Base-by-base conservation (phyloP, 2,329 filamentous ascomycete species). In the Penicillium glabrum region DNA sequence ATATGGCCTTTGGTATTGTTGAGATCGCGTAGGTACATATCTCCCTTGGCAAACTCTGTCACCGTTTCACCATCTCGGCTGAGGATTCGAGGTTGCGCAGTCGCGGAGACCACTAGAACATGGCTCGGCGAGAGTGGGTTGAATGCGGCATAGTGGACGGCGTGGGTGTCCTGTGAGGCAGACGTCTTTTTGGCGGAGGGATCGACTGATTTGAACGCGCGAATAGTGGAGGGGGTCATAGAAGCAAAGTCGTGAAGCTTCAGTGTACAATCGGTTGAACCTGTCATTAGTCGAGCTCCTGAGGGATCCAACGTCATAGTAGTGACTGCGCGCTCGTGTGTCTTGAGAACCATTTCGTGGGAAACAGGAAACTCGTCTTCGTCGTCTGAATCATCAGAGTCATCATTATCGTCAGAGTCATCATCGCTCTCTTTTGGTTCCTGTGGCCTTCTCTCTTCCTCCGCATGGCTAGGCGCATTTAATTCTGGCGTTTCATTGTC, bases 21-120 rank as follows among this genome's bases (percentile, higher is more conserved):
- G 89, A 98, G 96, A 73, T 99, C 95, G 53, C 93, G 85, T 63
- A 99, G 78, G 69, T 99, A 99, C 93, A 98, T 98, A 72, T 99
- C 95, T 46, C 95, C 95, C 77, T 99, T 99, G 65, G 92, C 89
- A 63, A 96, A 98, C 69, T 97, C 92, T 1, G 89, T 88, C 48
- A 96, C 67, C 8, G 89, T 82, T 45, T 96, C 91, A 39, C 95
- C 95, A 77, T 99, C 93, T 68, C 95, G 87, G 66, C 86, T 90
- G 72, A 98, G 82, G 24, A 99, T 87, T 73, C 92, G 93, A 13
- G 93, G 91, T 73, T 98, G 93, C 1, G 93, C 88, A 41, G 93
- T 90, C 7, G 93, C 92, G 8, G 92, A 89, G 45, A 98, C 82
- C 65, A 95, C 96, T 33, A 99, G 84, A 58, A 99, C 87, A 59